Percentiles rank a stretch among this genome's conserved stretches.
These are phyloP conservation scores for Gyrodon lividus DNA, from an alignment of 768 basidiomycete species.

Conservation along the genomic window DNA sequence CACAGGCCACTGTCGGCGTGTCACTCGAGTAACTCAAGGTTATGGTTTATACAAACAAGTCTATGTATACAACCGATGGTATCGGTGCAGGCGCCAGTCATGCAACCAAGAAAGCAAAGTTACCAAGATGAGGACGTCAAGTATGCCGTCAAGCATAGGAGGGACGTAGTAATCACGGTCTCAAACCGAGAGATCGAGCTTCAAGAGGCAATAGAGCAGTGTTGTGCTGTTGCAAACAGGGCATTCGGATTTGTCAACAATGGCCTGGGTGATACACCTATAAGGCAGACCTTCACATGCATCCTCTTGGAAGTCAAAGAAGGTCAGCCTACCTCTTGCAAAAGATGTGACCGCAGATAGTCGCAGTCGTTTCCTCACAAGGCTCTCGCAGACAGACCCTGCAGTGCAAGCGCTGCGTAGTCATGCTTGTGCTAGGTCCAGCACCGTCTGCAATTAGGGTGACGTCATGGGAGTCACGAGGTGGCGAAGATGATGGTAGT, in stretches of 20 bases:
- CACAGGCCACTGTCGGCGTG: too few species aligned
- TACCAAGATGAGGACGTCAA: background rate
- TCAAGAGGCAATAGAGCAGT: slow-evolving; percentile 55
- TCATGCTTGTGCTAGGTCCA: background rate
- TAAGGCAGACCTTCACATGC: background rate
- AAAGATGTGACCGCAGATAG: slow-evolving; percentile 64
- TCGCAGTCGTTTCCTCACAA: slow-evolving; percentile 54
- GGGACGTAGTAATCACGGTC: background rate
- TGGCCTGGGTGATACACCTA: slow-evolving; percentile 54
- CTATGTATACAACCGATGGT: too few species aligned
- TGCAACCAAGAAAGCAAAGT: background rate
- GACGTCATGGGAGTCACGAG: slow-evolving; percentile 4
- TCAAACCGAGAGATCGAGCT: slow-evolving; percentile 40
- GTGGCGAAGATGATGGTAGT: slow-evolving; percentile 26
- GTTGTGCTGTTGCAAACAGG: slow-evolving; percentile 52
- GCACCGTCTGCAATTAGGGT: background rate
- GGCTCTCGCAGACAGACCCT: slow-evolving; percentile 48
- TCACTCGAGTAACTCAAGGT: too few species aligned
- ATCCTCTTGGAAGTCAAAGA: background rate
- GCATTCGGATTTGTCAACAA: slow-evolving; percentile 47
- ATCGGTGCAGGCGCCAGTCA: too few species aligned
- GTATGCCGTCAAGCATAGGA: background rate
- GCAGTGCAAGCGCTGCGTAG: slow-evolving; percentile 40
- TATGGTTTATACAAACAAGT: too few species aligned
- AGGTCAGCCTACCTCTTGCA: slow-evolving; percentile 46